phyloP scores from a whole-genome alignment of 179 eudicot species.

The Beta macrorhiza region DNA sequence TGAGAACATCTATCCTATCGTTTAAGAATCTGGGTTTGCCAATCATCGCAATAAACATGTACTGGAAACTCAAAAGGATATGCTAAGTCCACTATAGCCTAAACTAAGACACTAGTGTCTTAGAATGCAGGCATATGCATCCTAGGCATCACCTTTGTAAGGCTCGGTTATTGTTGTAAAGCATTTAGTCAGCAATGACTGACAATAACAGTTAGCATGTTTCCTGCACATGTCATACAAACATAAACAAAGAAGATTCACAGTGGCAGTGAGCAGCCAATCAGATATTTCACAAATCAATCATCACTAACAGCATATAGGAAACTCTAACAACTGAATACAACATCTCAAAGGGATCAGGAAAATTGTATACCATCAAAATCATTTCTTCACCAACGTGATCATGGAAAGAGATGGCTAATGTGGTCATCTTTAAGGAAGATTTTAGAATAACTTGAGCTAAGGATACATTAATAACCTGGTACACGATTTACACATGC shows the following conservation, averaged over 20 bases:
- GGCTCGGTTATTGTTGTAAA: not conserved
- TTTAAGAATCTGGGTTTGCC: not conserved
- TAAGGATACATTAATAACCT: slow-evolving; percentile 42
- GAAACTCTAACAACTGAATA: not conserved
- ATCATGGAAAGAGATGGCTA: not conserved
- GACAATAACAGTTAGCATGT: not conserved
- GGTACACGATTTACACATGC: slow-evolving; percentile 97
- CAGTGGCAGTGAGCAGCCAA: not conserved
- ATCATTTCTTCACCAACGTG: not conserved
- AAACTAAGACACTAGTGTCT: not conserved
- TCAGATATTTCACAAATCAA: not conserved
- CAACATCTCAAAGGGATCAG: not conserved
- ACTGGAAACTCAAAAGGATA: not conserved
- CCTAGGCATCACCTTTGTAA: not conserved
- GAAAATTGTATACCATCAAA: not conserved
- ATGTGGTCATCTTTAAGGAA: not conserved
- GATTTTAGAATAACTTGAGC: not conserved
- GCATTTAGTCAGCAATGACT: not conserved
- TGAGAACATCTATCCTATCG: not conserved
- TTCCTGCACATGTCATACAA: not conserved
- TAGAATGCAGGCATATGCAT: not conserved
- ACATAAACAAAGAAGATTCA: not conserved
- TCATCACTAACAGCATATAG: not conserved
- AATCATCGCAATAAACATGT: not conserved
- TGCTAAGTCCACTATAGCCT: not conserved